phyloP scores from a whole-genome alignment of 1,284 basidiomycete species.

The Marasmius sp. region DNA sequence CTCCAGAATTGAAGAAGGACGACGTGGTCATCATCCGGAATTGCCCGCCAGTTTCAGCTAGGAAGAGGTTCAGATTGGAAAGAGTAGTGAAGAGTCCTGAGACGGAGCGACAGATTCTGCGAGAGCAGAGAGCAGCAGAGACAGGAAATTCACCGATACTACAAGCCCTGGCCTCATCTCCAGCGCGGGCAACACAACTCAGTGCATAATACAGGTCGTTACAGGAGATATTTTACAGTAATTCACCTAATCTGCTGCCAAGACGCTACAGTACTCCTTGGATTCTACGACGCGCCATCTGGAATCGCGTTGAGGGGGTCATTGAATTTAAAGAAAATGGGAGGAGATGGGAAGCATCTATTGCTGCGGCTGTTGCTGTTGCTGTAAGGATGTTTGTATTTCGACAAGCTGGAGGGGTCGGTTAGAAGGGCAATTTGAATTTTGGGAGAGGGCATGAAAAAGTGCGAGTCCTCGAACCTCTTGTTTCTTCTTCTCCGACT shows the following conservation, averaged over 20 bases:
- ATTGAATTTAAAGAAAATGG: background rate
- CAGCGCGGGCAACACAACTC: background rate
- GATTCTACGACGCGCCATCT: background rate
- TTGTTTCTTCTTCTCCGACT: conserved; percentile 75
- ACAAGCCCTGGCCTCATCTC: background rate
- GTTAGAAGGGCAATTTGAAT: conserved; percentile 7
- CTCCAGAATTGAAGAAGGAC: conserved; percentile 57
- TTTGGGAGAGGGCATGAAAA: conserved; percentile 6
- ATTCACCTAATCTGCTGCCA: too few species aligned
- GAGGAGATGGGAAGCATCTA: background rate
- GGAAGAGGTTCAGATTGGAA: conserved; percentile 73
- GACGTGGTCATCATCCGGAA: conserved; percentile 76
- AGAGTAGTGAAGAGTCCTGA: conserved; percentile 66
- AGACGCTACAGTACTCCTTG: background rate
- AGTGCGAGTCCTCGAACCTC: conserved; percentile 54
- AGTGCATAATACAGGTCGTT: background rate
- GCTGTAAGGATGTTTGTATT: conserved; percentile 59
- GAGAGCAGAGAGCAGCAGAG: conserved; percentile 10
- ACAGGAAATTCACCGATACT: conserved; percentile 5
- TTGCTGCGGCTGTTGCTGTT: conserved; percentile 29
- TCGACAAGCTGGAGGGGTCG: conserved; percentile 52
- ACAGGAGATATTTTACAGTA: background rate
- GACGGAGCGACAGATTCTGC: conserved; percentile 48
- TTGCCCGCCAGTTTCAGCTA: conserved; percentile 74
- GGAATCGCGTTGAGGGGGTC: too few species aligned